phyloP scores from a whole-genome alignment of 2,329 filamentous ascomycete species.

The Magnaporthiopsis incrustans region DNA sequence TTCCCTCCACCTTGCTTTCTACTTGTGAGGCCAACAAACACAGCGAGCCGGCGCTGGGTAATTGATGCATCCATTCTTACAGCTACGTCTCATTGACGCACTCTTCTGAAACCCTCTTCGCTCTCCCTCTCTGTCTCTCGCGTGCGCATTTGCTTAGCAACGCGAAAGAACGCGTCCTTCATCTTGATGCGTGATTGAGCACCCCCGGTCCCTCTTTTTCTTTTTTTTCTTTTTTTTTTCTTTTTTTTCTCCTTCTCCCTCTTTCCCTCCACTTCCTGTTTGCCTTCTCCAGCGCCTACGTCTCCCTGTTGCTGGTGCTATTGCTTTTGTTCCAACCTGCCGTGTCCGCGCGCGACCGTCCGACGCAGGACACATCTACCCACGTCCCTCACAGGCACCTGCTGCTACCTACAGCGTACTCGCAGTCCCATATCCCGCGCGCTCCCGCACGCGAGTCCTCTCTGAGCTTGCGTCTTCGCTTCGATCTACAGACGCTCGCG shows the following conservation, averaged over 20 bases:
- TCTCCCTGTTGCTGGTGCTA: not conserved
- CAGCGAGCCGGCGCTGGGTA: not conserved
- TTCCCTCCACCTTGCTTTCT: not conserved
- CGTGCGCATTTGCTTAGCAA: constrained; percentile 3
- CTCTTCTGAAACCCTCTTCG: not conserved
- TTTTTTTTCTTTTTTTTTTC: not conserved
- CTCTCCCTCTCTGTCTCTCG: not conserved
- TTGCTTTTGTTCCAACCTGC: not conserved
- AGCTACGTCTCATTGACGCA: not conserved
- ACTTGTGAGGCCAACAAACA: not conserved
- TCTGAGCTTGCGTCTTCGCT: not conserved
- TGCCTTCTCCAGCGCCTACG: not conserved
- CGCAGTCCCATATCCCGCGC: not conserved
- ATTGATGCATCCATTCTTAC: not conserved
- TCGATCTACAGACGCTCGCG: not conserved
- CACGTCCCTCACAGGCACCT: not conserved
- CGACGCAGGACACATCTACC: not conserved
- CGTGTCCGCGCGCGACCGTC: not conserved
- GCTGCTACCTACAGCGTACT: not conserved
- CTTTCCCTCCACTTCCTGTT: not conserved
- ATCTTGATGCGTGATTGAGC: constrained; percentile 3
- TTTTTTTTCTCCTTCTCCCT: constrained; percentile 1
- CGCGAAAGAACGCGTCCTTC: constrained; percentile 7
- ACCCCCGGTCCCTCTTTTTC: not conserved
- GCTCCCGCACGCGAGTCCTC: not conserved